Percentiles rank a stretch among this genome's conserved stretches.
Evolutionary conservation across 805 yeast genomes (phyloP).

Genomic region (Metschnikowia rubicola): DNA sequence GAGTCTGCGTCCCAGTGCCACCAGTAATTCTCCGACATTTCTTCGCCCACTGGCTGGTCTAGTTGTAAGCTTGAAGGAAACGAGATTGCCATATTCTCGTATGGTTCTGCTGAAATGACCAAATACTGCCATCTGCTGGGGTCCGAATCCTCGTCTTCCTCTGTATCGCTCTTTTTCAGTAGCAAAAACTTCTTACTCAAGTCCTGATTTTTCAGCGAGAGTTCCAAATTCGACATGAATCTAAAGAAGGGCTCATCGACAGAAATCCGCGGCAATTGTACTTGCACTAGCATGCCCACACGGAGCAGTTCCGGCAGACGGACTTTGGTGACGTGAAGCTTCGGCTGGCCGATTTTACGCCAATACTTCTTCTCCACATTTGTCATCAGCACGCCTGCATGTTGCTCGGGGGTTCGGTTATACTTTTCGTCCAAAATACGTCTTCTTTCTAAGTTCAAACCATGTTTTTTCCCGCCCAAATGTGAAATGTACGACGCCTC

Average conservation of each 20-base stretch:
- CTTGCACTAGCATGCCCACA: conserved; percentile 63
- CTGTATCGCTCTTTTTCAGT: conserved; percentile 17
- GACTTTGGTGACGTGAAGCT: conserved; percentile 63
- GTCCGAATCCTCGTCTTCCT: conserved; percentile 20
- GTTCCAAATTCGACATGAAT: conserved; percentile 77
- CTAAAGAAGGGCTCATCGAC: conserved; percentile 61
- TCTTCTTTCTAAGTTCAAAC: conserved; percentile 64
- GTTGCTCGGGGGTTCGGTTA: conserved; percentile 19
- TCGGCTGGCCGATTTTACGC: conserved; percentile 70
- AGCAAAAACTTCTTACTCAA: conserved; percentile 24
- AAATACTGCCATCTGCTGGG: conserved; percentile 58
- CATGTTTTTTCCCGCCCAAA: conserved; percentile 81
- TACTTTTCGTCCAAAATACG: conserved; percentile 33
- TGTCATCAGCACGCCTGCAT: conserved; percentile 27
- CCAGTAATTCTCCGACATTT: conserved; percentile 46
- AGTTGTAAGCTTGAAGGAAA: conserved; percentile 62
- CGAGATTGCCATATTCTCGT: conserved; percentile 73
- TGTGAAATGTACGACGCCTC: conserved; percentile 83
- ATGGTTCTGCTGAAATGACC: conserved; percentile 86
- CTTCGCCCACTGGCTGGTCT: conserved; percentile 27
- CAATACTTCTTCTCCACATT: conserved; percentile 45
- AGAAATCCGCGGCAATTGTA: conserved; percentile 51
- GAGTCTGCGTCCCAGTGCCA: conserved; percentile 72
- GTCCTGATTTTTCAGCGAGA: conserved; percentile 37
- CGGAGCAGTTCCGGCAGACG: conserved; percentile 56